These are phyloP conservation scores for Hymenoscyphus fructigenus DNA, from an alignment of 2,329 filamentous ascomycete species.

Conservation along the genomic window DNA sequence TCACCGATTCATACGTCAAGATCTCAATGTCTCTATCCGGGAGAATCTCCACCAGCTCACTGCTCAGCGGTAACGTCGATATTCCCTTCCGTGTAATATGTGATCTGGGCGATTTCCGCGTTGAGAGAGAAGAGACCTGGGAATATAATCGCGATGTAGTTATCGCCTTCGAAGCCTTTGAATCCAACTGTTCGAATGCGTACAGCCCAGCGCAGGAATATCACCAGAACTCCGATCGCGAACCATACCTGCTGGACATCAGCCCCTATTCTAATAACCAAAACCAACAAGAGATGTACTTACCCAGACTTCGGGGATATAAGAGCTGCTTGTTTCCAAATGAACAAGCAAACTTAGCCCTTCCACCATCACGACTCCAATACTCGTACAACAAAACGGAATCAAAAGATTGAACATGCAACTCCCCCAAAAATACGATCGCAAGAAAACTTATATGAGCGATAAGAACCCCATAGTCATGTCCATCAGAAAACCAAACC, in stretches of 20 bases:
- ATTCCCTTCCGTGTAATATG: slow-evolving; percentile 29
- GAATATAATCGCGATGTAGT: slow-evolving; percentile 40
- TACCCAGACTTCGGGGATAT: slow-evolving; percentile 10
- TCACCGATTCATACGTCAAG: neutral
- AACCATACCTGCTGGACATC: slow-evolving; percentile 22
- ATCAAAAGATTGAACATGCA: neutral
- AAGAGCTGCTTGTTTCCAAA: neutral
- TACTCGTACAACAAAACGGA: neutral
- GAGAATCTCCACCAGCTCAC: neutral
- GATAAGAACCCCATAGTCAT: neutral
- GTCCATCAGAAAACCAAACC: neutral
- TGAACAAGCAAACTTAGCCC: slow-evolving; percentile 6
- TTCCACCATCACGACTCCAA: neutral
- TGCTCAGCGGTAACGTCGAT: slow-evolving; percentile 6
- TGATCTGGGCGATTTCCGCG: slow-evolving; percentile 38
- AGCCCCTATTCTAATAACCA: neutral
- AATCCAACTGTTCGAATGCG: slow-evolving; percentile 41
- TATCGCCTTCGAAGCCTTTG: slow-evolving; percentile 41
- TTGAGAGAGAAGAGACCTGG: slow-evolving; percentile 39
- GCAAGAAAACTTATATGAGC: neutral
- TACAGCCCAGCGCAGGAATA: slow-evolving; percentile 39
- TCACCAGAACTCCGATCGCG: slow-evolving; percentile 35
- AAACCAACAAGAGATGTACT: neutral
- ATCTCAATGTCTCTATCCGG: slow-evolving; percentile 5
- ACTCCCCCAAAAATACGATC: neutral